These are phyloP conservation scores for Podospora pseudopauciseta DNA, from an alignment of 495 filamentous ascomycete genomes.

Conservation along the genomic window DNA sequence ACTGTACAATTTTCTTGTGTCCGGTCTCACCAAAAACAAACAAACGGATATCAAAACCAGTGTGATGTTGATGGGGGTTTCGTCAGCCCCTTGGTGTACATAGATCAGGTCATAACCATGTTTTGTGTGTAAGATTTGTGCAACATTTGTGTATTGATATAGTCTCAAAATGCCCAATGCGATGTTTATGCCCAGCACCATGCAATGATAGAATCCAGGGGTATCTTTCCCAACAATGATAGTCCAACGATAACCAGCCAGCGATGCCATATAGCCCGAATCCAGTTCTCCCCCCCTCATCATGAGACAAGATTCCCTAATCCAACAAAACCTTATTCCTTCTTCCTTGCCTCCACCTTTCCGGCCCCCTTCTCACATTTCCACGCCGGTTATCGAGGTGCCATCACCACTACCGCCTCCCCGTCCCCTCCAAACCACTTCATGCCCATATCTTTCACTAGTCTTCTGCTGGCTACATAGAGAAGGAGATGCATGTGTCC, in stretches of 20 bases:
- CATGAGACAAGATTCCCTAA: not conserved
- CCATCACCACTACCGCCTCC: conserved; percentile 46
- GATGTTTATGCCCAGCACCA: not conserved
- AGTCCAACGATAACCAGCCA: not conserved
- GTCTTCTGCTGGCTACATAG: conserved; percentile 59
- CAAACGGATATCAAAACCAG: not conserved
- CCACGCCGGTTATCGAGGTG: not conserved
- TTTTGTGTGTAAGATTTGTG: not conserved
- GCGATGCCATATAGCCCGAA: too few species aligned
- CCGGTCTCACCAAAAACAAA: not conserved
- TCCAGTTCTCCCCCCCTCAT: too few species aligned
- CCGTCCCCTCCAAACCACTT: conserved; percentile 58
- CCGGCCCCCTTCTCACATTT: too few species aligned
- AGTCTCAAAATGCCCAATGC: not conserved
- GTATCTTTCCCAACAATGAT: conserved; percentile 1
- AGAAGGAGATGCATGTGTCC: conserved; percentile 62
- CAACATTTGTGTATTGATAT: not conserved
- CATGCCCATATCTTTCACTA: conserved; percentile 49
- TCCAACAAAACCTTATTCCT: not conserved
- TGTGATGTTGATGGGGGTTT: not conserved
- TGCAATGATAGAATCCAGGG: conserved; percentile 6
- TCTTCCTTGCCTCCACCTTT: not conserved
- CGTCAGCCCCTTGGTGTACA: not conserved
- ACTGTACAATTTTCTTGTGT: not conserved
- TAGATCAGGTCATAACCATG: not conserved